Evolutionary conservation across 2,329 filamentous ascomycete species (phyloP), one percentile per base, ranked within the genome.

Genomic region (Plenodomus tracheiphilus): DNA sequence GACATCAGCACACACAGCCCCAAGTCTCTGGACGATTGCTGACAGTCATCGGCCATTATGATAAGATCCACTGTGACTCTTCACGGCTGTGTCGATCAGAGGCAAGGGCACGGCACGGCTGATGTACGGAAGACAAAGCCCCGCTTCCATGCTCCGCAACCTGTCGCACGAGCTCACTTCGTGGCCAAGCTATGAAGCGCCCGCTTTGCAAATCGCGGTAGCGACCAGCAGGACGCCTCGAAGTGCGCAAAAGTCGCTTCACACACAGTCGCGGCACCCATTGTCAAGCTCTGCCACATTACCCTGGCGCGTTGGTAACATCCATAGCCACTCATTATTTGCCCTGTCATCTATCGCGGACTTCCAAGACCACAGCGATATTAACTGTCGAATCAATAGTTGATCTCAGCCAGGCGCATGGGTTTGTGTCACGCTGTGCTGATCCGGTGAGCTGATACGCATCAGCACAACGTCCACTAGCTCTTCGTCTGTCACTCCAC

Each of bases 401-500:
- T 32, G 2, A 35, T 22, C 37, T 38, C 28, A 32, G 11, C 44
- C 44, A 38, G 41, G 21, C 40, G n/a, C 18, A 37, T 30, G 48
- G 48, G 20, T 39, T 32, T 25, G 22, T 20, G 7, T 41, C 34
- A 25, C 41, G 30, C 13, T 37, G n/a, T 45, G 41, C 28, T 39
- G 22, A 43, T 36, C 41, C 15, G 43, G 20, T 28, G 8, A 7
- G 17, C 7, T 3, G 15, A 21, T 6, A 43, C 36, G 20, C 35
- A 17, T 15, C 25, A 43, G 36, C 18, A 39, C 16, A 30, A 16
- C 18, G 5, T 17, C 18, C 15, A 9, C 15, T 19, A 32, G 28
- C 28, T 32, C 28, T 4, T 4, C 13, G 13, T 35, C 41, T 48
- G 44, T 43, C 42, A 62, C 53, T 44, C 46, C 25, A 38, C 16